Conservation (phyloP, 169 alveolate genomes). For the Perkinsus marinus region DNA sequence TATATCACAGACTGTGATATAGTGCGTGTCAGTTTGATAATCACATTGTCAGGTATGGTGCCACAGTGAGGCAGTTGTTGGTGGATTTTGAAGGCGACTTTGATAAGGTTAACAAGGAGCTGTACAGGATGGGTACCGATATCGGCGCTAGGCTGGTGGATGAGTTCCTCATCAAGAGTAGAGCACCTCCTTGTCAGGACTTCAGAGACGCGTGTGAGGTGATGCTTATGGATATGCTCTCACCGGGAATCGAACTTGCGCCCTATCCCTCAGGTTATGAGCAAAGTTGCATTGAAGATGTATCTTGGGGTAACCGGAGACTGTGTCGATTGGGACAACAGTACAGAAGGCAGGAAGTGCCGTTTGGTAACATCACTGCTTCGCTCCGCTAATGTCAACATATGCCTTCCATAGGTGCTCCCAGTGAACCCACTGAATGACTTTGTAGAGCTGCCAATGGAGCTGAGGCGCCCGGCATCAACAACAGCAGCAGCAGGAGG, state of each 20-base stretch:
- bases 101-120: neutral
- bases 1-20: too few species aligned
- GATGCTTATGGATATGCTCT: neutral
- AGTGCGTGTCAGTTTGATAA: too few species aligned
- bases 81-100: neutral
- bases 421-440: neutral
- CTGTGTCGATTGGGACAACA: neutral
- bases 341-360: neutral
- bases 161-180: neutral
- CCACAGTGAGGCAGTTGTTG: neutral
- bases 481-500: neutral
- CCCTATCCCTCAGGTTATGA: neutral
- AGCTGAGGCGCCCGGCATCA: neutral
- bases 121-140: neutral
- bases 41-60: neutral
- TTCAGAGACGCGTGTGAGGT: neutral
- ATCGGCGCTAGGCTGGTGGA: neutral
- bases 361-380: neutral
- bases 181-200: neutral
- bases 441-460: neutral
- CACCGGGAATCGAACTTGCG: neutral
- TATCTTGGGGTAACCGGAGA: neutral
- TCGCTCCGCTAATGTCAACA: neutral
- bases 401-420: neutral
- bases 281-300: neutral